Percentiles rank a stretch among this genome's conserved stretches.
phyloP scores from a whole-genome alignment of 2,329 filamentous ascomycete species.

The Aaosphaeria pasadenensis region DNA sequence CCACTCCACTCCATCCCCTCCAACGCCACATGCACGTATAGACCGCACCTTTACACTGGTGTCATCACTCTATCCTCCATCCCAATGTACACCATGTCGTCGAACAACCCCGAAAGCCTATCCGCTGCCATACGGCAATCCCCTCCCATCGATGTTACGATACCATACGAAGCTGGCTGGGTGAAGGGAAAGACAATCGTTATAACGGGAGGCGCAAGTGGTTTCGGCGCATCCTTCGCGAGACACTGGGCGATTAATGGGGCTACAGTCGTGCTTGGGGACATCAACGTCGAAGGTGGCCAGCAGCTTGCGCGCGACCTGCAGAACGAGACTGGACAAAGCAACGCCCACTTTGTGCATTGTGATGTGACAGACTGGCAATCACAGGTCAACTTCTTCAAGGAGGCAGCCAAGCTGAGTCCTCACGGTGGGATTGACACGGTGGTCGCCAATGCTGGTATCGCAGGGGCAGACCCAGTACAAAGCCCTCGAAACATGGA shows the following conservation, averaged over 20 bases:
- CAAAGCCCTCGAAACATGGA: slow-evolving; percentile 48
- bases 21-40: no score
- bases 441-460: slow-evolving; percentile 66
- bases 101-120: slow-evolving; percentile 17
- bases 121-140: slow-evolving; percentile 30
- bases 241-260: slow-evolving; percentile 35
- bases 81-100: slow-evolving; percentile 14
- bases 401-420: slow-evolving; percentile 53
- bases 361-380: slow-evolving; percentile 67
- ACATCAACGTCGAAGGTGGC: slow-evolving; percentile 56
- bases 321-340: slow-evolving; percentile 40
- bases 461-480: slow-evolving; percentile 47
- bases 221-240: slow-evolving; percentile 39
- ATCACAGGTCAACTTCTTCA: slow-evolving; percentile 63
- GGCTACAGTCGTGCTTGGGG: slow-evolving; percentile 62
- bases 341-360: slow-evolving; percentile 54
- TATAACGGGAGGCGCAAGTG: slow-evolving; percentile 39
- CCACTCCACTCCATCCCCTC: no score
- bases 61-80: not conserved
- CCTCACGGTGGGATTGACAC: slow-evolving; percentile 57
- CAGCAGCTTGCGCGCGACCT: slow-evolving; percentile 55
- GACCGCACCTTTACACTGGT: no score
- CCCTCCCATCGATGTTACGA: slow-evolving; percentile 35
- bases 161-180: slow-evolving; percentile 34
- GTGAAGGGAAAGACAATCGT: slow-evolving; percentile 36